These are phyloP conservation scores for Mentha longifolia DNA, from an alignment of 257 asterid genomes.

Conservation along the genomic window DNA sequence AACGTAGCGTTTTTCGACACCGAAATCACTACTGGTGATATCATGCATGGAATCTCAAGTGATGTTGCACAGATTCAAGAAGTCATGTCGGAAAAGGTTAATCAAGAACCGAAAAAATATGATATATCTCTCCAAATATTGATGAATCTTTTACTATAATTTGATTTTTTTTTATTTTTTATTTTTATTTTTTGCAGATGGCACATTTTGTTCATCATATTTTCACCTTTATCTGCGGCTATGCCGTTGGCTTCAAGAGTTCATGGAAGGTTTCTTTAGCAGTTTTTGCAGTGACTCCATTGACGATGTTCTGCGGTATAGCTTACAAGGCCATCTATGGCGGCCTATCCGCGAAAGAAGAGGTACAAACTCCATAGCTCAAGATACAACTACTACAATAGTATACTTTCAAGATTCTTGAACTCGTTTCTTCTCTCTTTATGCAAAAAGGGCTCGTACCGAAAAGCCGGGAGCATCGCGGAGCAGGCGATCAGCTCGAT, in stretches of 20 bases:
- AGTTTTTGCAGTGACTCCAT: slow-evolving; percentile 83
- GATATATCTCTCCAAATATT: not conserved
- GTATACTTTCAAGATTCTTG: not conserved
- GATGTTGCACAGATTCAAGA: slow-evolving; percentile 94
- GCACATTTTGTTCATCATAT: slow-evolving; percentile 85
- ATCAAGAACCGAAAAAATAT: not conserved
- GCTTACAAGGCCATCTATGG: slow-evolving; percentile 81
- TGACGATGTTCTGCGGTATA: slow-evolving; percentile 83
- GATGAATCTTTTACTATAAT: not conserved
- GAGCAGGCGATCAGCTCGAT: slow-evolving; percentile 80
- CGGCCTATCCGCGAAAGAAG: slow-evolving; percentile 82
- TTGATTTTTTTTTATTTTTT: too few relatives aligned
- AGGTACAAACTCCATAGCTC: slow-evolving; percentile 41
- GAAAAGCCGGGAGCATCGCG: slow-evolving; percentile 78
- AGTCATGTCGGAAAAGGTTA: slow-evolving; percentile 93
- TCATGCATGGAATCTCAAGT: slow-evolving; percentile 92
- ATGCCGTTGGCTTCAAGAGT: slow-evolving; percentile 62
- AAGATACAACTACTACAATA: not conserved
- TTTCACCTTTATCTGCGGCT: slow-evolving; percentile 80
- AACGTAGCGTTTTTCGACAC: slow-evolving; percentile 82
- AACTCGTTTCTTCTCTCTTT: slow-evolving; percentile 2
- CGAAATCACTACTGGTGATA: slow-evolving; percentile 66
- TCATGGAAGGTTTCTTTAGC: slow-evolving; percentile 77
- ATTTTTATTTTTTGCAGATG: slow-evolving; percentile 66
- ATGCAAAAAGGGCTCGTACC: slow-evolving; percentile 63